Base-by-base conservation (phyloP, 306 rosid species). In the Cucurbita argyrosperma region DNA sequence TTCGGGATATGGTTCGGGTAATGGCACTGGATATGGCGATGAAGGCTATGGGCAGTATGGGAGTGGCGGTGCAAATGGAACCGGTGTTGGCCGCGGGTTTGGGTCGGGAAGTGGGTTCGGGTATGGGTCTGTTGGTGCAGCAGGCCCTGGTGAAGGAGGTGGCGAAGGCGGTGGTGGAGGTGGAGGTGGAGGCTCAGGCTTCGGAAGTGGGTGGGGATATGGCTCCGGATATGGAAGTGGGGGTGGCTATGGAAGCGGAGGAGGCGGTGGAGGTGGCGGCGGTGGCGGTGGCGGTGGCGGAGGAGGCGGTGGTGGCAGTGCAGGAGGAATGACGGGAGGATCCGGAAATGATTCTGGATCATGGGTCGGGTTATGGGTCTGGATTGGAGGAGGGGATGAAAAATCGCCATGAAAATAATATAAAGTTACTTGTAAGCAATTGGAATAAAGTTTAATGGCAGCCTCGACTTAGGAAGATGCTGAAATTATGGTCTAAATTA, bases 61-160 rank as follows among this genome's bases (percentile, higher is more conserved):
- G 0, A 85, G 87, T 1, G 80, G 80, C 1, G 83, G 87, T 0
- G 60, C 81, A 35, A 77, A 38, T 1, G 89, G 95, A n/a, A 82
- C 77, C 0, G 88, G 89, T 26, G 77, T 74, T 47, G 96, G 96
- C 47, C 80, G 80, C 0, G 94, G 90, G 7, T 61, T 79, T 40
- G 90, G 87, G 0, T 79, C 83, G 0, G 89, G 96, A 7, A 75
- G 84, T 14, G 96, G 93, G 35, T 43, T 57, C 1, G 42, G 82
- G 45, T 43, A 65, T 7, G 42, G 82, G 7, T 19, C 19, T 51
- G 78, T 72, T 50, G 72, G 62, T n/a, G 72, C 73, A 39, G 13
- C 10, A 6, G 73, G 72, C 1, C 72, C 63, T 11, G 64, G 72
- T 0, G 72, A 72, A 50, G 78, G 78, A 4, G 78, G 78, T 4